These are phyloP conservation scores for Excoecaria agallocha DNA, from an alignment of 345 rosid species.

Conservation along the genomic window DNA sequence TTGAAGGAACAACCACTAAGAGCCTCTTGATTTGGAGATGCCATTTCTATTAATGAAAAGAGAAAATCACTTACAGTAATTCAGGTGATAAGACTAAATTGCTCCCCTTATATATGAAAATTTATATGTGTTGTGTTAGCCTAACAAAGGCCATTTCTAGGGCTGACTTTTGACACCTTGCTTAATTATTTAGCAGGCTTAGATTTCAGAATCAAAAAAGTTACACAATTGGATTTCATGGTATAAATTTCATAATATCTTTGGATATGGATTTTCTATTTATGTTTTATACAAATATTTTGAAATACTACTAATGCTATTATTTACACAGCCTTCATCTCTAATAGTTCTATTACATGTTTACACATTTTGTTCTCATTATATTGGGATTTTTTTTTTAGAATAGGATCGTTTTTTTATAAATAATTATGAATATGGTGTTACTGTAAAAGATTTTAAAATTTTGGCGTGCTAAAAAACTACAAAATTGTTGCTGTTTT, in stretches of 20 bases:
- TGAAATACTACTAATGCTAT: no score
- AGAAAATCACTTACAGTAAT: background rate
- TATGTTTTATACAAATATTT: no score
- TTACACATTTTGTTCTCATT: no score
- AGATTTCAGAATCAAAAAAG: slow-evolving; percentile 5
- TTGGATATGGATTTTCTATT: background rate
- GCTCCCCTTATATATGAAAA: background rate
- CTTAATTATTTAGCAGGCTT: background rate
- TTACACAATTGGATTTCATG: background rate
- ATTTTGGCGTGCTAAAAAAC: no score
- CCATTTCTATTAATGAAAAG: slow-evolving; percentile 3
- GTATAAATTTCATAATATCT: background rate
- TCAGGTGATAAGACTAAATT: background rate
- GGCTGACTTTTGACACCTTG: background rate
- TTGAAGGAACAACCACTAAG: background rate
- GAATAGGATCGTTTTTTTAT: no score
- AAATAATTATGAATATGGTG: no score
- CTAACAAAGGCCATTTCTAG: background rate
- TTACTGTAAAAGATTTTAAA: no score
- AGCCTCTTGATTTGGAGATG: background rate
- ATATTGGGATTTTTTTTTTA: no score
- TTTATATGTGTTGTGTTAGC: background rate
- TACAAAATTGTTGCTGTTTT: no score
- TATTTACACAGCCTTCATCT: no score
- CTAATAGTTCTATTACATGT: no score